Base-by-base conservation (phyloP, 495 filamentous ascomycete species). In the Aspergillus bridgeri region DNA sequence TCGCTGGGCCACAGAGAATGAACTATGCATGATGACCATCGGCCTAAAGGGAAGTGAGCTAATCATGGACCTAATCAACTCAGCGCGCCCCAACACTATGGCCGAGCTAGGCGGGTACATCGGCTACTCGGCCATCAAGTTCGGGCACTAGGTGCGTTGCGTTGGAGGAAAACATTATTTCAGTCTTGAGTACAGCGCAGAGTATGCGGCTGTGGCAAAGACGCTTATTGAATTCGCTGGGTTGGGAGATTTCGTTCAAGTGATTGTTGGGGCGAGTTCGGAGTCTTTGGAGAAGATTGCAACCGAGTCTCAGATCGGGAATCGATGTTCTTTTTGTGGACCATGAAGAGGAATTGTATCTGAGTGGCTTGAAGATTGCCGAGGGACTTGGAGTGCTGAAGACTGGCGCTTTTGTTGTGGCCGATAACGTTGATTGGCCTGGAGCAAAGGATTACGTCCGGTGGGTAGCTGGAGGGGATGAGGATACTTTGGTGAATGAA, bases 31-130 rank as follows among this genome's bases (percentile, higher is more conserved):
- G 29, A 90, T 89, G 86, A 90, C 88, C 61, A 76, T 91, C 21
- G 88, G 88, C 22, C 77, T 83, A 49, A 65, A 81, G 59, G 89
- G 89, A 59, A 85, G 85, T 33, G 72, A 69, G 42, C 79, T 86
- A 17, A 77, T 90, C 19, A 72, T 73, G 0, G 70, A 83, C 46
- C 62, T 87, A 5, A 88, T 46, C 43, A 18, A 21, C 13, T 46
- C 43, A 5, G 7, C 43, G 9, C 90, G 81, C 58, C 88, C 88
- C 1, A 48, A 73, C 13, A 71, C 75, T 7, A 83, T 89, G 69
- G 75, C 89, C 38, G 88, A 92, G 67, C 75, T 90, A 7, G 89
- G 88, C 43, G 86, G 85, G 15, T 91, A 90, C 67, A 71, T 89
- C 38, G 88, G 89, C 38, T 91, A 89, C 72, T 88, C 85, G 0